Evolutionary conservation across 108 stramenopile genomes (phyloP), one percentile per base, ranked within the genome.

Genomic region (Cyclotella sp.): DNA sequence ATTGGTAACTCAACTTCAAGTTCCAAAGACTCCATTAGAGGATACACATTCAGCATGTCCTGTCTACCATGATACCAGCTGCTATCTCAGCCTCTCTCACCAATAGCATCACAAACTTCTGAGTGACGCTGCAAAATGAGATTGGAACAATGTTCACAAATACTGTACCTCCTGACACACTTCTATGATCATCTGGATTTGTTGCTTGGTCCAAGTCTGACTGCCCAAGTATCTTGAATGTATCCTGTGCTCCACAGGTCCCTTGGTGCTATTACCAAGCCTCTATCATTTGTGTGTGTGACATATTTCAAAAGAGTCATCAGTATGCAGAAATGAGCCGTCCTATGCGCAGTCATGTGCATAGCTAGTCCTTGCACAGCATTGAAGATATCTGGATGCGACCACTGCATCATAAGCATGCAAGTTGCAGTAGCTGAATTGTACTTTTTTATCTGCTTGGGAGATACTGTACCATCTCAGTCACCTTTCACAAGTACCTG

Each of bases 61-160:
- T 77, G 76, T 16, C 82, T 40, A 43, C 62, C 24, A 19, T 26
- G 4, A 77, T 71, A 51, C 68, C 76, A 21, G 71, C 57, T 34
- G 55, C n/a, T 15, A 73, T 39, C 53, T 85, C 85, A 21, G 81
- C 81, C 73, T 85, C 81, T 24, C 68, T 79, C 22, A 73, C 69
- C 12, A 82, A 86, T 24, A 86, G 54, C 3, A 73, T 43, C 8
- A 86, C 68, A 16, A 71, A 68, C 44, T 41, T 54, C n/a, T 77
- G 75, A 22, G 73, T 79, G 22, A 73, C 34, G 41, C 78, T 79
- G 46, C 64, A 46, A 15, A 69, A 42, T 16, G 43, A n/a, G 0
- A 76, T 51, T 19, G 61, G 59, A 9, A 51, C 75, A 22, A 58
- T 61, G 10, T 79, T 60, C 6, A 73, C 8, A 27, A 40, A 72